phyloP scores from a whole-genome alignment of 2,329 filamentous ascomycete genomes.

The Diaporthe capsici region DNA sequence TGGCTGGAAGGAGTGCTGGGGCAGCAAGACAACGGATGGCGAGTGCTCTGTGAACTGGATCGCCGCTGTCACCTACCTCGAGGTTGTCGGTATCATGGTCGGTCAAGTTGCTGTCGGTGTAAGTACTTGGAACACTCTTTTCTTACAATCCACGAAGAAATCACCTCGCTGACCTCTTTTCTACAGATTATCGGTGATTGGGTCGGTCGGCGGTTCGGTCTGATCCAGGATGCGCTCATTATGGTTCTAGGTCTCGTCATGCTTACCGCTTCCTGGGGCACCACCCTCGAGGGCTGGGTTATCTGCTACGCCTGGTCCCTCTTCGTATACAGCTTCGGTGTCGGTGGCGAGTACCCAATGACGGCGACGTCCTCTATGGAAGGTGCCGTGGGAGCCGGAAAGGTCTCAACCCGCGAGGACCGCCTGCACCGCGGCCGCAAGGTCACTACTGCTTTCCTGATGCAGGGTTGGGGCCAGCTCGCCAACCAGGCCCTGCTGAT shows the following conservation, averaged over 20 bases:
- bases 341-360: constrained; percentile 95
- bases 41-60: constrained; percentile 87
- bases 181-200: constrained; percentile 72
- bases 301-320: constrained; percentile 97
- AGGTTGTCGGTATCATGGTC: constrained; percentile 94
- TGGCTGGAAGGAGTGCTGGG: constrained; percentile 84
- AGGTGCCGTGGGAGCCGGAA: constrained; percentile 87
- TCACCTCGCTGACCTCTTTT: background rate
- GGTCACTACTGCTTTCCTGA: constrained; percentile 95
- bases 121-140: constrained; percentile 50
- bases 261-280: constrained; percentile 91
- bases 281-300: constrained; percentile 91
- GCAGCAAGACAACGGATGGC: constrained; percentile 57
- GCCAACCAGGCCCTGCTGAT: constrained; percentile 94
- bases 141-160: background rate
- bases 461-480: constrained; percentile 99
- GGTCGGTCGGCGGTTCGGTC: constrained; percentile 92
- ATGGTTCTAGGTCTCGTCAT: constrained; percentile 95
- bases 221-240: constrained; percentile 94
- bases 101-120: constrained; percentile 91
- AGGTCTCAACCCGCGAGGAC: constrained; percentile 90
- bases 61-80: constrained; percentile 88
- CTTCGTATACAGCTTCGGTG: constrained; percentile 84
- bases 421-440: constrained; percentile 96
- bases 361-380: constrained; percentile 97